A percentile compares a stretch with the other conserved stretches of the same genome.
Conservation (phyloP, 352 stramenopile species). For the Pythium rhizo-oryzae region DNA sequence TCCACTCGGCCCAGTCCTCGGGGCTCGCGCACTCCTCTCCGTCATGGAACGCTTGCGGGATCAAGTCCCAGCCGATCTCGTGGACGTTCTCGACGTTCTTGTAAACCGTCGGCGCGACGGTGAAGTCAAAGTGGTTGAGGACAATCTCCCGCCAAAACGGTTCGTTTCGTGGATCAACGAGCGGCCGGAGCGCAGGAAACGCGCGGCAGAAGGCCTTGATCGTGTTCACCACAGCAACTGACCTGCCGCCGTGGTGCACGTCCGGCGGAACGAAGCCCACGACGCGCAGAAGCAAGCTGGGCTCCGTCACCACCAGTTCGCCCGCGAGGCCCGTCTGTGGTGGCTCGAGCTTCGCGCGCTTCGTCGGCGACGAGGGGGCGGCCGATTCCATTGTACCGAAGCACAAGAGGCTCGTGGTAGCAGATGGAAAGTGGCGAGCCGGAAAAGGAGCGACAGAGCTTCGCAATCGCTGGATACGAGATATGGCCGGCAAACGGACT, state of each 20-base stretch:
- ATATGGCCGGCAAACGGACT: too few relatives aligned
- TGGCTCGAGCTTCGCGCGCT: too few relatives aligned
- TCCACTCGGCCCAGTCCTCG: background rate
- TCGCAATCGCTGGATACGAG: too few relatives aligned
- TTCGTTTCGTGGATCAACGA: background rate
- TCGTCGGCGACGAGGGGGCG: too few relatives aligned
- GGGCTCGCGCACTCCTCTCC: background rate
- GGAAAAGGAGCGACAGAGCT: too few relatives aligned
- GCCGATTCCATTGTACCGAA: too few relatives aligned
- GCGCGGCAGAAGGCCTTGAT: background rate
- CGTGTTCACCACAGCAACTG: background rate
- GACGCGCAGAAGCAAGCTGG: background rate
- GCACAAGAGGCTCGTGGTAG: too few relatives aligned
- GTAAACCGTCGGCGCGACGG: background rate
- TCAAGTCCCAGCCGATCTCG: background rate
- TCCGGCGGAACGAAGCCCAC: background rate
- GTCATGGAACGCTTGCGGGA: background rate
- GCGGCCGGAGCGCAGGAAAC: background rate
- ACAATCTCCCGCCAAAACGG: constrained; percentile 1
- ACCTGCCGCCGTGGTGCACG: background rate
- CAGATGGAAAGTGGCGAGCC: background rate
- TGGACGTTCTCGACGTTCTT: background rate
- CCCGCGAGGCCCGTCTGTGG: too few relatives aligned
- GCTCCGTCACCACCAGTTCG: background rate
- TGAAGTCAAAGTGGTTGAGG: constrained; percentile 1